Base-by-base conservation (phyloP, 2,329 filamentous ascomycete species). In the Lecanicillium sp. region DNA sequence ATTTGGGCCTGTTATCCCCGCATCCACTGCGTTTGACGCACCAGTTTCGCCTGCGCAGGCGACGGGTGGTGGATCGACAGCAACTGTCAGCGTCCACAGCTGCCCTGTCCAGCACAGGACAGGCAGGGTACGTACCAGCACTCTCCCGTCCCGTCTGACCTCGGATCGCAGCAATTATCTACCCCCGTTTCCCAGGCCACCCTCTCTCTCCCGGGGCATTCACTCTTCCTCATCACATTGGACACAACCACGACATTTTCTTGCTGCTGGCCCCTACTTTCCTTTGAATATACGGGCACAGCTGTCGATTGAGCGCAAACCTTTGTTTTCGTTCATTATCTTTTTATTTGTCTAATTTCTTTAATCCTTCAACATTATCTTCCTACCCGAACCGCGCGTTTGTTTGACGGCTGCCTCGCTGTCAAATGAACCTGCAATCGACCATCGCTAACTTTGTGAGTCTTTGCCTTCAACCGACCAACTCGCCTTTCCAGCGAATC, bases 341-440 rank as follows among this genome's bases (percentile, higher is more conserved):
- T 33, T 36, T 35, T 46, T 42, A 46, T 42, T 36, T 39, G 15
- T 35, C 32, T 40, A 34, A 52, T 44, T 40, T 18, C 28, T 46
- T 46, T 46, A 47, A 50, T 48, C 30, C 12, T 30, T 28, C 17
- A 37, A 19, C 15, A 42, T 40, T 29, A 37, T 45, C 38, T 36
- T 39, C 35, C 19, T 31, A 36, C 42, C 48, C 53, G 53, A 49
- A 55, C 63, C 64, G 87, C 87, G 87, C 87, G 87, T 81, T 94
- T 87, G 72, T 83, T 94, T 92, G 87, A 74, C 86, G 85, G 81
- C 81, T 68, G 59, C 29, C 46, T 49, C 61, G 83, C 87, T 89
- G 87, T 94, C 87, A 90, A 87, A 95, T 95, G 89, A 95, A 92
- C 87, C 87, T 96, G 89, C 87, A 89, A 71, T 69, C 66, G 67